Conservation (phyloP, 768 basidiomycete species). For the Dictyophora rubrovolvata region DNA sequence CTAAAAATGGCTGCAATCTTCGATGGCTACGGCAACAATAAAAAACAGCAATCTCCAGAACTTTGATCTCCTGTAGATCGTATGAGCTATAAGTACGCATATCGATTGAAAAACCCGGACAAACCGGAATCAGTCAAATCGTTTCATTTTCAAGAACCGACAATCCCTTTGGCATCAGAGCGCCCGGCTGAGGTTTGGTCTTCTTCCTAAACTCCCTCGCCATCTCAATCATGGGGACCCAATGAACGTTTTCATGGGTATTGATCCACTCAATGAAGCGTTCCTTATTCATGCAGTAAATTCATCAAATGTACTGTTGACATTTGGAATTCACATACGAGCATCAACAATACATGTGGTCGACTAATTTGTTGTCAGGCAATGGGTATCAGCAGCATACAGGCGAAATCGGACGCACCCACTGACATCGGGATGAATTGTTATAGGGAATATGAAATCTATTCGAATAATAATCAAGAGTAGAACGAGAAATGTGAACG, state of each 20-base stretch:
- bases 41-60: too few relatives aligned
- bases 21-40: too few relatives aligned
- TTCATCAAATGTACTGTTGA: not conserved
- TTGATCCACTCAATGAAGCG: conserved; percentile 70
- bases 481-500: too few relatives aligned
- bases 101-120: too few relatives aligned
- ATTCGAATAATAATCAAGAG: not conserved
- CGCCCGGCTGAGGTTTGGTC: conserved; percentile 36
- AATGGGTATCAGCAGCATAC: not conserved
- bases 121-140: too few relatives aligned
- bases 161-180: conserved; percentile 46
- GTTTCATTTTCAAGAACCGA: too few relatives aligned
- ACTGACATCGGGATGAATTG: conserved; percentile 71
- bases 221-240: conserved; percentile 64
- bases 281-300: conserved; percentile 29
- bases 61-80: too few relatives aligned
- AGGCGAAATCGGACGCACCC: conserved; percentile 32
- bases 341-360: conserved; percentile 66
- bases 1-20: too few relatives aligned
- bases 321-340: conserved; percentile 31
- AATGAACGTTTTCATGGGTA: conserved; percentile 56
- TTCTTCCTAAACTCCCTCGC: conserved; percentile 49
- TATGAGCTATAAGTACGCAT: too few relatives aligned
- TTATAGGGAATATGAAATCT: conserved; percentile 63
- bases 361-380: conserved; percentile 26